Conservation (phyloP, 805 yeast genomes). For the Ogataea chonburiensis region DNA sequence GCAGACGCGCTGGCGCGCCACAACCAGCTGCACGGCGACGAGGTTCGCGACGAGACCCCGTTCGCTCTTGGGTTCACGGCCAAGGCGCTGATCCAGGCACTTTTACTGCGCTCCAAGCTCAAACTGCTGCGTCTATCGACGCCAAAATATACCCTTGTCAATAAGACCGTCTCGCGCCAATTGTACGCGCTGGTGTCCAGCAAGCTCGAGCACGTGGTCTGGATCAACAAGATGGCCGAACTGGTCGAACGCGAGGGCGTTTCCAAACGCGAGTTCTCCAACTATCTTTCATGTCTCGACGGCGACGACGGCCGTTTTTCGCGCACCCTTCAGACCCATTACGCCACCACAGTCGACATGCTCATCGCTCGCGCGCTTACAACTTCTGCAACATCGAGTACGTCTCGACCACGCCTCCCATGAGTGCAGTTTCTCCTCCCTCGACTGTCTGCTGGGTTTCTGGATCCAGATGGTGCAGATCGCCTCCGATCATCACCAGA, state of each 20-base stretch:
- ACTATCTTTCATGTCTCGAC: constrained; percentile 20
- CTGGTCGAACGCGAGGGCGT: constrained; percentile 30
- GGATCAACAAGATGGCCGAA: constrained; percentile 31
- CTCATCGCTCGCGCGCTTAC: constrained; percentile 14
- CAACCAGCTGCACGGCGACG: constrained; percentile 9
- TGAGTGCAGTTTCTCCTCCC: neutral
- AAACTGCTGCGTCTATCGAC: constrained; percentile 38
- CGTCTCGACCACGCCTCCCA: constrained; percentile 18
- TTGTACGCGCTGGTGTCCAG: constrained; percentile 41
- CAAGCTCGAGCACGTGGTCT: constrained; percentile 19
- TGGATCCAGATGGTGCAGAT: constrained; percentile 12
- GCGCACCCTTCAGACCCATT: constrained; percentile 7
- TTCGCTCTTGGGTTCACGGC: constrained; percentile 35
- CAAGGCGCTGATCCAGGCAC: constrained; percentile 54
- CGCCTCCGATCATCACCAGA: constrained; percentile 25
- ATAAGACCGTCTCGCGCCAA: constrained; percentile 59
- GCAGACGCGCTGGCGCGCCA: constrained; percentile 22
- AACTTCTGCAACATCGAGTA: constrained; percentile 21
- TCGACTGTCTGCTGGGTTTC: constrained; percentile 4
- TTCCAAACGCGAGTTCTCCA: constrained; percentile 9
- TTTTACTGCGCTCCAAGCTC: constrained; percentile 52
- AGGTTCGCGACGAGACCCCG: constrained; percentile 1
- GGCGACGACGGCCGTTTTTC: constrained; percentile 9
- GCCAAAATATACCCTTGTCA: constrained; percentile 52
- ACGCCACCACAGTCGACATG: constrained; percentile 15